Base-by-base conservation (phyloP, 257 asterid genomes). In the Echites panduratus region DNA sequence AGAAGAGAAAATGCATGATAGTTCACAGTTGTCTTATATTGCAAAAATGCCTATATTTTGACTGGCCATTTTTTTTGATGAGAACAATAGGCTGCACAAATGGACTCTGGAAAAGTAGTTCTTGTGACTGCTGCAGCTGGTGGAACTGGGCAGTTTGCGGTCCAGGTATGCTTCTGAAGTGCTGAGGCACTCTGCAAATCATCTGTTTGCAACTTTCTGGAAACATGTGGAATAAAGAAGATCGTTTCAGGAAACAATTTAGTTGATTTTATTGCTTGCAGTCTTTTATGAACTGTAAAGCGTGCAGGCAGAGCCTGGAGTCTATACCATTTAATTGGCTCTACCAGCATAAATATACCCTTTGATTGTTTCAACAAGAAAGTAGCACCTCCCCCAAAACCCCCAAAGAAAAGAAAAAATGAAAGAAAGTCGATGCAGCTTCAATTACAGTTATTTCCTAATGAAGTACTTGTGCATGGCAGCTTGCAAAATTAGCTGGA, bases 101-200 rank as follows among this genome's bases (percentile, higher is more conserved):
- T 89, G 95, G 97, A 79, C 65, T 86, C 95, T 0, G 97, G 97
- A 69, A 91, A 89, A 85, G 80, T 88, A 68, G 97, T 94, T 77
- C 96, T 94, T 32, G 96, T 94, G 77, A 94, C 97, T 66, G 99
- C 97, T 57, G 99, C 99, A 79, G 99, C 97, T 61, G 99, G 97
- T 75, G 99, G 97, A 54, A 94, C 99, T 38, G 99, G 97, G 77
- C 97, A 94, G 83, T 94, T 94, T 83, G 97, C 99, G 4, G 97
- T 94, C 76, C 99, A 94, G 99, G 97, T 94, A 86, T 67, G 64
- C 58, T 61, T 70, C 64, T 61, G 48, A 16, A 62, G 9, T 22
- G 19, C 61, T 38, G 64, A 61, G 71, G 41, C 63, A 29, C n/a
- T 38, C 11, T 74, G 16, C 40, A 61, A 43, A 10, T 58, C 35